These are phyloP conservation scores for Penstemon eatonii DNA, from an alignment of 257 asterid genomes.

Conservation along the genomic window DNA sequence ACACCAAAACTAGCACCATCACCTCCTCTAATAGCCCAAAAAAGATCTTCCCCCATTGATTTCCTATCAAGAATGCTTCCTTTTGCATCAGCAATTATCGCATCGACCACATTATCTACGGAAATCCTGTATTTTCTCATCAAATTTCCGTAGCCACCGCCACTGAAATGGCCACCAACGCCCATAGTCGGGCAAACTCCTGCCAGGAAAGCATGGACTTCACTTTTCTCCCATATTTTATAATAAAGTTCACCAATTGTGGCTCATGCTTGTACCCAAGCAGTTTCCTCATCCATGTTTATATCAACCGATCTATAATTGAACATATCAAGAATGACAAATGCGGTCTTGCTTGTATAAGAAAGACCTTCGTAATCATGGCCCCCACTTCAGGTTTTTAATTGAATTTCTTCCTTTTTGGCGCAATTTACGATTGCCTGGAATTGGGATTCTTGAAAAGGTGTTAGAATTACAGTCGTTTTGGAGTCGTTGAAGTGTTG, in stretches of 20 bases:
- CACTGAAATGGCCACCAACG: slow-evolving; percentile 62
- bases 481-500: slow-evolving; percentile 10
- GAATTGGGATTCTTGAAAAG: too few species aligned
- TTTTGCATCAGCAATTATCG: too few species aligned
- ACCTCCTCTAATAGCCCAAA: slow-evolving; percentile 69
- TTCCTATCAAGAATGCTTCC: slow-evolving; percentile 44
- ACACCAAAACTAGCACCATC: slow-evolving; percentile 68
- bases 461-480: too few species aligned
- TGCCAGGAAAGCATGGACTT: slow-evolving; percentile 44
- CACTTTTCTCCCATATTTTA: slow-evolving; percentile 43
- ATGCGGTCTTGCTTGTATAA: slow-evolving; percentile 38
- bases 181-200: slow-evolving; percentile 65
- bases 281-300: slow-evolving; percentile 35
- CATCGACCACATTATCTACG: slow-evolving; percentile 53
- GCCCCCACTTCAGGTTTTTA: slow-evolving; percentile 66
- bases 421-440: too few species aligned
- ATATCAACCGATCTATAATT: slow-evolving; percentile 41
- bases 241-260: slow-evolving; percentile 56
- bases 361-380: slow-evolving; percentile 63
- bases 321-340: slow-evolving; percentile 54
- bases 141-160: slow-evolving; percentile 62
- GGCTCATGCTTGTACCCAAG: slow-evolving; percentile 63
- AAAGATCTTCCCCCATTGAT: slow-evolving; percentile 65
- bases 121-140: slow-evolving; percentile 50
- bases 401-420: slow-evolving; percentile 12